phyloP scores from a whole-genome alignment of 495 filamentous ascomycete genomes.

The Daldinia bambusicola region DNA sequence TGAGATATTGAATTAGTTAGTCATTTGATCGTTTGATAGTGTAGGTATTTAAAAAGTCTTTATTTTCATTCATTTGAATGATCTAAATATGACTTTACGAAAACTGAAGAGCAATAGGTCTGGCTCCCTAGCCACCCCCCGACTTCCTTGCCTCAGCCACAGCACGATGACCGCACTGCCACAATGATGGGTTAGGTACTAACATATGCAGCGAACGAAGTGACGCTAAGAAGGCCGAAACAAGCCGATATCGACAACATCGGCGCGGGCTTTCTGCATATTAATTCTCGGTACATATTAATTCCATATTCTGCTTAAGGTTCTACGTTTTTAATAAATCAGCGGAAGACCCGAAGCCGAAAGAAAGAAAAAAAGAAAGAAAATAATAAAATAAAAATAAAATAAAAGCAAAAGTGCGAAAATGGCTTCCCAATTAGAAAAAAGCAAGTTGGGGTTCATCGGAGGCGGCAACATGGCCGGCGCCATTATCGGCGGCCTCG shows the following conservation, averaged over 20 bases:
- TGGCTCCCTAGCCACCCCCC: background rate
- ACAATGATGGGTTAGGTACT: background rate
- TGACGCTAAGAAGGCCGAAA: constrained; percentile 23
- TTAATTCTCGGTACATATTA: background rate
- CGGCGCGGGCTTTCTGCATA: background rate
- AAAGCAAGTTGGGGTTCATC: constrained; percentile 50
- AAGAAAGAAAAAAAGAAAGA: too few relatives aligned
- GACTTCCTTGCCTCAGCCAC: background rate
- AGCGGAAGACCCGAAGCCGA: too few relatives aligned
- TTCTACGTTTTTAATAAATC: too few relatives aligned
- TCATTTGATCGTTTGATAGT: too few relatives aligned
- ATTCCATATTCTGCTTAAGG: background rate
- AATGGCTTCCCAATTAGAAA: constrained; percentile 45
- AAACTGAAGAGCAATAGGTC: background rate
- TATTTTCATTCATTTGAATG: background rate
- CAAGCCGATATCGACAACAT: background rate
- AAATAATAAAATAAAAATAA: too few relatives aligned
- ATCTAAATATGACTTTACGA: too few relatives aligned
- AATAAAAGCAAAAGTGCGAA: background rate
- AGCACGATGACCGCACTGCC: background rate
- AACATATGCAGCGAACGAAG: background rate
- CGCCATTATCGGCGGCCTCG: constrained; percentile 53
- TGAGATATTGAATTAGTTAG: too few relatives aligned
- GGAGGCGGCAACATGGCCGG: constrained; percentile 54
- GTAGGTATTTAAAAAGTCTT: background rate